Evolutionary conservation across 306 rosid species (phyloP).

Genomic region (Citrullus mucosospermus): DNA sequence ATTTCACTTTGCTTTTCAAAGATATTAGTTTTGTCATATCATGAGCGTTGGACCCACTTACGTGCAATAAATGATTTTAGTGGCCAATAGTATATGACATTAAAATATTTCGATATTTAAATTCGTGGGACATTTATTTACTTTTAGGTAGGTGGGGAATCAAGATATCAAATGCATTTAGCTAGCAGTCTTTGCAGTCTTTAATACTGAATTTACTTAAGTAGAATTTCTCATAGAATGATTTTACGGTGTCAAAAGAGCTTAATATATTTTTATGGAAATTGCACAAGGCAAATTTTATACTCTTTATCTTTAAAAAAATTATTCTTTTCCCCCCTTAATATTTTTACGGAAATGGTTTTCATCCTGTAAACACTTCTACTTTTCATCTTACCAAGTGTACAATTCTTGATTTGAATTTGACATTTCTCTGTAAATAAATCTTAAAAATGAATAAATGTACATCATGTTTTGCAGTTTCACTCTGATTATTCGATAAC

Average conservation of each 20-base stretch:
- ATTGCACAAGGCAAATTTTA: background rate
- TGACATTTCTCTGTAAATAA: background rate
- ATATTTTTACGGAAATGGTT: background rate
- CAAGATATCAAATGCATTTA: background rate
- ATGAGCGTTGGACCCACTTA: background rate
- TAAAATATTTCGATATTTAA: background rate
- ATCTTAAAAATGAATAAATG: background rate
- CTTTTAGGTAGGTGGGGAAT: background rate
- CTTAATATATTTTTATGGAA: background rate
- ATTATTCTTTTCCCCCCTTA: background rate
- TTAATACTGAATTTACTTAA: background rate
- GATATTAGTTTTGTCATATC: background rate
- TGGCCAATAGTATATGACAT: background rate
- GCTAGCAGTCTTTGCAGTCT: background rate
- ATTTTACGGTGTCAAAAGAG: background rate
- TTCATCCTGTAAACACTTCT: background rate
- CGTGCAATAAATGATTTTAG: background rate
- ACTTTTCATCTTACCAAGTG: background rate
- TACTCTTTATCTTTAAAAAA: background rate
- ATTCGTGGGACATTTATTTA: background rate
- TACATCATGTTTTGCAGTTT: background rate
- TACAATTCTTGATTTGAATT: background rate
- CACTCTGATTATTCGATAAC: background rate
- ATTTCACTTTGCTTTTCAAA: background rate
- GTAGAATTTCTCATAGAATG: background rate